A percentile compares a stretch with the other conserved stretches of the same genome.
phyloP scores from a whole-genome alignment of 768 basidiomycete species.

The Zangia roseola region DNA sequence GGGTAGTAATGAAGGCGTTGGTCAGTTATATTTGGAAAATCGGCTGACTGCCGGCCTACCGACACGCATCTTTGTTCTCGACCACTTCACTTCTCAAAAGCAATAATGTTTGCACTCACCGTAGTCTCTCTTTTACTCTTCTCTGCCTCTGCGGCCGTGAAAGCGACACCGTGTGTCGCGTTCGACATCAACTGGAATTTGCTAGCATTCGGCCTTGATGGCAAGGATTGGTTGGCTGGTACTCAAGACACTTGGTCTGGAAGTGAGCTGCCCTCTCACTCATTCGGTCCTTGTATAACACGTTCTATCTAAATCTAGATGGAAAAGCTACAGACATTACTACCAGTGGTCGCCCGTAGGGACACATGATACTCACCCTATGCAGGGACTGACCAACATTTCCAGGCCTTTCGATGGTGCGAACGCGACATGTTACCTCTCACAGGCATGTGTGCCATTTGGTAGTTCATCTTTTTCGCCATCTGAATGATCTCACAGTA shows the following conservation, averaged over 20 bases:
- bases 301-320: conserved; percentile 23
- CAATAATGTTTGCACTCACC: conserved; percentile 40
- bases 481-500: conserved; percentile 46
- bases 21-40: no score
- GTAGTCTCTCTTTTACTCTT: conserved; percentile 55
- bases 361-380: conserved; percentile 2
- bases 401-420: conserved; percentile 62
- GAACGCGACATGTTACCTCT: conserved; percentile 70
- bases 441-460: conserved; percentile 45
- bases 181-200: conserved; percentile 85
- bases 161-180: conserved; percentile 60
- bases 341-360: conserved; percentile 74
- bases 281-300: neutral
- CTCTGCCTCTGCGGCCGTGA: conserved; percentile 34
- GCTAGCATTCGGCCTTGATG: conserved; percentile 79
- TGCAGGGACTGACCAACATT: neutral
- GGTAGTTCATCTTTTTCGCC: neutral
- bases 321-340: conserved; percentile 63
- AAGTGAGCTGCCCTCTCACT: conserved; percentile 33
- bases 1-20: no score
- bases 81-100: conserved; percentile 1
- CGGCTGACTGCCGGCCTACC: neutral
- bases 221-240: conserved; percentile 83
- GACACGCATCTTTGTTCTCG: neutral
- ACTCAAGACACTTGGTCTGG: conserved; percentile 65